These are phyloP conservation scores for Ophiosphaerella herpotricha DNA, from an alignment of 2,329 filamentous ascomycete species.

Conservation along the genomic window DNA sequence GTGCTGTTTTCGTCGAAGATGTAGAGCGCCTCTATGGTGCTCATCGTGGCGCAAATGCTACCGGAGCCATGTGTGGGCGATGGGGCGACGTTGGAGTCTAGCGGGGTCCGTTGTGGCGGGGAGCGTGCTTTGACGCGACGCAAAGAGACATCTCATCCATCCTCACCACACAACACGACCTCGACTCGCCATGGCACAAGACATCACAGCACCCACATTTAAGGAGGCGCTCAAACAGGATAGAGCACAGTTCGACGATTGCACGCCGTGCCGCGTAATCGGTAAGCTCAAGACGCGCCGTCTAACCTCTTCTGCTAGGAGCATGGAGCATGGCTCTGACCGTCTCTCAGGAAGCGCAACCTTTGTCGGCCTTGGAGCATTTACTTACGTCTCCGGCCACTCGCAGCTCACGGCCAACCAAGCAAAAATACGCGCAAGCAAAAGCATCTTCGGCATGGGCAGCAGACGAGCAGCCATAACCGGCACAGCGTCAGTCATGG, in stretches of 20 bases:
- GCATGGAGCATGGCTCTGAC: too few species aligned
- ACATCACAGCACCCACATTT: constrained; percentile 28
- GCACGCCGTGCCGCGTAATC: constrained; percentile 70
- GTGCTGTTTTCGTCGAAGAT: constrained; percentile 92
- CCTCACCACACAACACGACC: not conserved
- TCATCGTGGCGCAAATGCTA: constrained; percentile 45
- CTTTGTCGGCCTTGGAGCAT: constrained; percentile 54
- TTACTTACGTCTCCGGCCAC: constrained; percentile 53
- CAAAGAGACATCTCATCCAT: constrained; percentile 3
- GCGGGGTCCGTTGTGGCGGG: constrained; percentile 33
- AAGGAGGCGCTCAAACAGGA: constrained; percentile 38
- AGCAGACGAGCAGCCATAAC: constrained; percentile 49
- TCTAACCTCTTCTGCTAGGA: too few species aligned
- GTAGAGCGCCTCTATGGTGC: constrained; percentile 92
- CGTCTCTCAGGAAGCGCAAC: constrained; percentile 46
- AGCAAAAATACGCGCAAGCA: constrained; percentile 47
- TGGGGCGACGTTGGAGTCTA: constrained; percentile 11
- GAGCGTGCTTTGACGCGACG: constrained; percentile 17
- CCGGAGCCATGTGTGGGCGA: constrained; percentile 21
- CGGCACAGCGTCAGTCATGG: constrained; percentile 45
- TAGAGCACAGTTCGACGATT: constrained; percentile 60
- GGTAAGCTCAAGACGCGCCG: constrained; percentile 53
- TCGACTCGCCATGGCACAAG: constrained; percentile 15
- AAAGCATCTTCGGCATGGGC: constrained; percentile 48
- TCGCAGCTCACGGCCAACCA: constrained; percentile 50